Percentiles rank a stretch among this genome's conserved stretches.
Conservation (phyloP, 805 yeast species). For the Tetrapisispora fleetii region DNA sequence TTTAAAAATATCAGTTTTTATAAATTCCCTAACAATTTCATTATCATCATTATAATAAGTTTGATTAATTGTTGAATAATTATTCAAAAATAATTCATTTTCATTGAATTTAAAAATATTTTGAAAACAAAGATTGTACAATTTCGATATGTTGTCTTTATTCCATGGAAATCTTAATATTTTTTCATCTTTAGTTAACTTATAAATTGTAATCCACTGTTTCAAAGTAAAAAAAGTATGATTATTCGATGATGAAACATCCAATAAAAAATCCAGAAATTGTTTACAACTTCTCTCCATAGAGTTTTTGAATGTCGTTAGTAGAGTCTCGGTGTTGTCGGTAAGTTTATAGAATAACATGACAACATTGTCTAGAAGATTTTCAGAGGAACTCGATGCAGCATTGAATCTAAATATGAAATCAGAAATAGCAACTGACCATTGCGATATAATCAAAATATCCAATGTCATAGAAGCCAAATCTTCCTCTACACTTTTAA, state of each 20-base stretch:
- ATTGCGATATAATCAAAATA: constrained; percentile 15
- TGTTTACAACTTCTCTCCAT: constrained; percentile 6
- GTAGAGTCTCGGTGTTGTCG: background rate
- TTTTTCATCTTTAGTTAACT: constrained; percentile 7
- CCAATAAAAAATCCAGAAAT: constrained; percentile 10
- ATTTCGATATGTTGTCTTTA: background rate
- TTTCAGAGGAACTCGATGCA: constrained; percentile 8
- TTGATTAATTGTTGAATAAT: background rate
- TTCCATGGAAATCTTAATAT: constrained; percentile 10
- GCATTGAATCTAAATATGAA: constrained; percentile 12
- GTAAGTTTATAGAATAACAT: constrained; percentile 8
- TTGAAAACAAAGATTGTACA: constrained; percentile 8
- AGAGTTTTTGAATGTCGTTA: constrained; percentile 5
- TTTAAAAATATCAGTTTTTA: constrained; percentile 1
- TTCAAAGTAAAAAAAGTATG: constrained; percentile 7
- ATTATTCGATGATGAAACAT: constrained; percentile 5
- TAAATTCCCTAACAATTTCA: constrained; percentile 6
- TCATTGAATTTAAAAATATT: constrained; percentile 7
- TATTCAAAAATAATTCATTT: background rate
- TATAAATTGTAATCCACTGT: constrained; percentile 17
- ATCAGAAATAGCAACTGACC: constrained; percentile 18
- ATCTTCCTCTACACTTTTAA: background rate
- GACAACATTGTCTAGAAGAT: constrained; percentile 13
- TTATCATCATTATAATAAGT: background rate
- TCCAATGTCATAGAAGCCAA: background rate